Percentiles rank a stretch among this genome's conserved stretches.
phyloP scores from a whole-genome alignment of 257 asterid genomes.

The Leptodermis oblonga region DNA sequence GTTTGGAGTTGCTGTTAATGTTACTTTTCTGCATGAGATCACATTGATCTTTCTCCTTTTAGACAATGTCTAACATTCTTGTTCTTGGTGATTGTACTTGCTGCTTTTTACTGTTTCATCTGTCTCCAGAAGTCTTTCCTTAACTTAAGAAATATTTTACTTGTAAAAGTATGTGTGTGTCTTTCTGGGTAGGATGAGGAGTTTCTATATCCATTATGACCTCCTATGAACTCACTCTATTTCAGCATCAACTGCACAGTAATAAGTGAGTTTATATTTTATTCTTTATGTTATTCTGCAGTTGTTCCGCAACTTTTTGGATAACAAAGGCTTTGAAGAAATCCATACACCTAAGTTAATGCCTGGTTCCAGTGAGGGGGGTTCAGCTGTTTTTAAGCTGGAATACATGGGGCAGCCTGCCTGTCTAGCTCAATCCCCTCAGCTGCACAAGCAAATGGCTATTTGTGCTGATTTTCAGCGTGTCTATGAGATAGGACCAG shows the following conservation, averaged over 20 bases:
- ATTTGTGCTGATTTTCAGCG: conserved; percentile 82
- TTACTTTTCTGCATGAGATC: background rate
- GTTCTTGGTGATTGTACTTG: background rate
- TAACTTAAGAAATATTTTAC: background rate
- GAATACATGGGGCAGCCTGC: conserved; percentile 86
- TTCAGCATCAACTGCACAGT: background rate
- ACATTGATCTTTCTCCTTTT: too few relatives aligned
- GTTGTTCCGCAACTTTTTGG: conserved; percentile 62
- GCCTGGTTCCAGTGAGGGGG: conserved; percentile 95
- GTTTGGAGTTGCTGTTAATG: background rate
- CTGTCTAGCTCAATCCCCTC: conserved; percentile 94
- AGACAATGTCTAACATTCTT: background rate
- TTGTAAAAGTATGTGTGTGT: background rate
- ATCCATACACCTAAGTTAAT: conserved; percentile 80
- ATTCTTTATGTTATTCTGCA: conserved; percentile 25
- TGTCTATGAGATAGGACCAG: conserved; percentile 87
- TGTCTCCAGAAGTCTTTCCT: background rate
- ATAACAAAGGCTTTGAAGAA: conserved; percentile 56
- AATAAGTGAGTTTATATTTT: background rate
- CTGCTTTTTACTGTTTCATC: background rate
- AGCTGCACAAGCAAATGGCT: conserved; percentile 88
- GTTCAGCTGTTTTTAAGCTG: conserved; percentile 78
- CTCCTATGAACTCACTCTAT: too few relatives aligned
- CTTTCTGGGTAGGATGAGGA: background rate
- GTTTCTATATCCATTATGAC: background rate